Base-by-base conservation (phyloP, 73 alveolate species). In the Effrenium voratum region DNA sequence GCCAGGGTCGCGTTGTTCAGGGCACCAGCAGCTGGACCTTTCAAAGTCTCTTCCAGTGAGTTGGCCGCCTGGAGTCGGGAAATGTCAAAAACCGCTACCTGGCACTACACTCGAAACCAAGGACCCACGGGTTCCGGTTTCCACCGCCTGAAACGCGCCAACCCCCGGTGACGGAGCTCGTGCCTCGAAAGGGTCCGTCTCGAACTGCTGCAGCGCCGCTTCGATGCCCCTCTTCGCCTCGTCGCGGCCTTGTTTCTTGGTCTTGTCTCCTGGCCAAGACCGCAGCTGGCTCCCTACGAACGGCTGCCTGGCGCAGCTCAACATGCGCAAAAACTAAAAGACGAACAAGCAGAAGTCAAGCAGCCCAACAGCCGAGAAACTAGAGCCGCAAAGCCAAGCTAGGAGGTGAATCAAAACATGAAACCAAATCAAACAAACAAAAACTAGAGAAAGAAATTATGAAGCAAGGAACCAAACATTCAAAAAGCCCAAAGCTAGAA, bases 1-100 rank as follows among this genome's bases (percentile, higher is more conserved):
- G 97, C 97, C 32, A 90, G 55, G 38, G 97, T 68, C 50, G 97
- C 97, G 36, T 90, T 90, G 87, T 90, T 90, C 72, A 90, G 80
- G 28, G 87, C 97, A 15, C 38, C 30, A 34, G 97, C 87, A 3
- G 87, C 97, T 28, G 97, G 68, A 32, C 97, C 97, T 26, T 41
- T 32, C 16, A 90, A n/a, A n/a, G 76, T 76, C 36, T 50, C 73
- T 59, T 70, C 88, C 44, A 90, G 63, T 24, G 59, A n/a, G 87
- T 44, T 46, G 59, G 80, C 85, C 5, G 97, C 97, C 97, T 90
- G 59, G 49, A 66, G 32, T 24, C 28, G 28, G 26, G 63, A 52
- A 12, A 52, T 8, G 8, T 12, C 63, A 52, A 52, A 19, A 19
- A 19, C 45, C 77, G n/a, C 40, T 12, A 26, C 43, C 41, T 5